Evolutionary conservation across 2,329 filamentous ascomycete genomes (phyloP).

Genomic region (Teratosphaeria gauchensis): DNA sequence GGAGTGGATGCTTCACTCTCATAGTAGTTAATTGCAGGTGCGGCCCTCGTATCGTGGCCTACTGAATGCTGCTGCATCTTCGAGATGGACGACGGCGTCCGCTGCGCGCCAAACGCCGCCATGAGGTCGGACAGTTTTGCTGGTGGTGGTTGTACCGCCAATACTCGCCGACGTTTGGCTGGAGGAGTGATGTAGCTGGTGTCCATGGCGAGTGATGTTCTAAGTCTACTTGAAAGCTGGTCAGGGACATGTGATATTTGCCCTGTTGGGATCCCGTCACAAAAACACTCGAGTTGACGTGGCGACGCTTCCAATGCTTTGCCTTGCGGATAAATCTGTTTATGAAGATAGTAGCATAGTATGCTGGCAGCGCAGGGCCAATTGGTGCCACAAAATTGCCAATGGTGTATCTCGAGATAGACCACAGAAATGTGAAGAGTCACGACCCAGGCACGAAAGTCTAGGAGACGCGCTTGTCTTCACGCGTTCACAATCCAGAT

Average conservation of each 20-base stretch:
- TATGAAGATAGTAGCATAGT: too few relatives aligned
- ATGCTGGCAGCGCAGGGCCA: too few relatives aligned
- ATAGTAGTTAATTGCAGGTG: conserved; percentile 10
- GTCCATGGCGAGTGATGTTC: conserved; percentile 2
- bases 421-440: too few relatives aligned
- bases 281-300: too few relatives aligned
- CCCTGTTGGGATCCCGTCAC: neutral
- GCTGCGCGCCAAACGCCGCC: conserved; percentile 18
- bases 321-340: neutral
- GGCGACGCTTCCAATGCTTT: neutral
- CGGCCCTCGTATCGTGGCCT: conserved; percentile 2
- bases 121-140: conserved; percentile 15
- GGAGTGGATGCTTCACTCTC: conserved; percentile 12
- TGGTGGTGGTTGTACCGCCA: conserved; percentile 7
- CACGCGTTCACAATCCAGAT: neutral
- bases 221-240: neutral
- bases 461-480: neutral
- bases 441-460: neutral
- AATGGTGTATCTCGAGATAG: too few relatives aligned
- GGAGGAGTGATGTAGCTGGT: conserved; percentile 7
- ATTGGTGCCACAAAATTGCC: too few relatives aligned
- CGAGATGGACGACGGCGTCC: conserved; percentile 16
- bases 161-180: conserved; percentile 13
- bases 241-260: conserved; percentile 1
- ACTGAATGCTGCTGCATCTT: conserved; percentile 13